phyloP scores from a whole-genome alignment of 495 filamentous ascomycete species.

The Xylaria castorea region DNA sequence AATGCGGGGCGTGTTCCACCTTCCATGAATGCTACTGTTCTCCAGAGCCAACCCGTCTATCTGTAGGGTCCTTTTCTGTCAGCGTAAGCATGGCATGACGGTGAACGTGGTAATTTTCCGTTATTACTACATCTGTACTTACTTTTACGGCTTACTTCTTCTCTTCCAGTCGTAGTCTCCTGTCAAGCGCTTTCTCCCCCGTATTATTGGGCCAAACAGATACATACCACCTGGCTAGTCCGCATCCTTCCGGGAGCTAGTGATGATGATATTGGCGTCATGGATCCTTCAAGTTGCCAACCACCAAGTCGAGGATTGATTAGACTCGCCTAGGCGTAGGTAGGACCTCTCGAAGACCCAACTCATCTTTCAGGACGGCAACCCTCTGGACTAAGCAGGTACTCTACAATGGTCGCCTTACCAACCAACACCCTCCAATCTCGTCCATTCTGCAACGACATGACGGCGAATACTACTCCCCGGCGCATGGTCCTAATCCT shows the following conservation, averaged over 20 bases:
- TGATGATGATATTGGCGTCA: neutral
- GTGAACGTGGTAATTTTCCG: conserved; percentile 12
- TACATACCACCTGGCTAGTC: neutral
- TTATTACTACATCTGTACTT: neutral
- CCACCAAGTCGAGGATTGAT: neutral
- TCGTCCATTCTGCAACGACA: neutral
- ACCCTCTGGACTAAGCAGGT: neutral
- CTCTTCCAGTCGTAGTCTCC: neutral
- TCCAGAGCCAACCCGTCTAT: neutral
- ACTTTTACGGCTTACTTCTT: neutral
- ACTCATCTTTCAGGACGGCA: neutral
- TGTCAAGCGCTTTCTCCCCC: neutral
- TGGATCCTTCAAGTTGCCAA: conserved; percentile 1
- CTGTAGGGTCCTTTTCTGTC: conserved; percentile 19
- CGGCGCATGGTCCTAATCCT: conserved; percentile 8
- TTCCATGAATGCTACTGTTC: neutral
- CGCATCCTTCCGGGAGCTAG: neutral
- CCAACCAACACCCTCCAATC: neutral
- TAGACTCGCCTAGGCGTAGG: conserved; percentile 4
- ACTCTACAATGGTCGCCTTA: conserved; percentile 13
- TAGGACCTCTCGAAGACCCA: conserved; percentile 10
- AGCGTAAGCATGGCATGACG: conserved; percentile 5
- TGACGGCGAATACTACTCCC: neutral
- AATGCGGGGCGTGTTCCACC: neutral
- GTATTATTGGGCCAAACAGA: neutral